A percentile compares a stretch with the other conserved stretches of the same genome.
Evolutionary conservation across 768 basidiomycete species (phyloP).

Genomic region (Trametes cubensis): DNA sequence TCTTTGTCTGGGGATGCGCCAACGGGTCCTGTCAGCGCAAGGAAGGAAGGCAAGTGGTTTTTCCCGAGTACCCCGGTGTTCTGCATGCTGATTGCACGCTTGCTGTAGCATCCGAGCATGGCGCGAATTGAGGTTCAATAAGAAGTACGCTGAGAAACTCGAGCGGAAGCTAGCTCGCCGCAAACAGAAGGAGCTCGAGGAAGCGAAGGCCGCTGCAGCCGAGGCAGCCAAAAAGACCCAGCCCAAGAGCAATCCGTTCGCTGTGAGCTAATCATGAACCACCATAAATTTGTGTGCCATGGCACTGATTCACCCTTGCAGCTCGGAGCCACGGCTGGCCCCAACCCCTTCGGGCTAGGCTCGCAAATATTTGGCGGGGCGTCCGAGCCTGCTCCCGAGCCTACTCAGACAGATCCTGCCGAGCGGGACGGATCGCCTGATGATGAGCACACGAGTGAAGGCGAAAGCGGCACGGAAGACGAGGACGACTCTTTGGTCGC

Average conservation of each 20-base stretch:
- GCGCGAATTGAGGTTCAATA: constrained; percentile 74
- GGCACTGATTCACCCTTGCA: constrained; percentile 9
- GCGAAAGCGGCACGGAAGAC: constrained; percentile 31
- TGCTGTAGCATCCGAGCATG: constrained; percentile 75
- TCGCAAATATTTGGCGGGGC: constrained; percentile 62
- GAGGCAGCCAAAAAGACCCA: constrained; percentile 36
- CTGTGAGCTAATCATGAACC: constrained; percentile 42
- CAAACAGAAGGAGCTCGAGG: constrained; percentile 40
- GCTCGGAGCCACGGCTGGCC: constrained; percentile 31
- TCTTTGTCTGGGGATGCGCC: constrained; percentile 87
- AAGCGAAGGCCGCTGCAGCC: constrained; percentile 38
- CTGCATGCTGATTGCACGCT: constrained; percentile 3
- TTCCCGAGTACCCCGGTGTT: neutral
- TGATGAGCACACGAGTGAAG: constrained; percentile 33
- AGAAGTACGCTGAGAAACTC: constrained; percentile 73
- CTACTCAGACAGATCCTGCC: constrained; percentile 18
- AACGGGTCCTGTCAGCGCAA: constrained; percentile 71
- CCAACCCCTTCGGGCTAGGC: constrained; percentile 57
- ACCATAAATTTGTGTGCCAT: neutral
- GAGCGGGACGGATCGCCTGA: constrained; percentile 32
- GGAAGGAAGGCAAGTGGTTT: constrained; percentile 61
- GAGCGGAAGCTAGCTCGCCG: constrained; percentile 53
- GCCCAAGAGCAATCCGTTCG: constrained; percentile 66
- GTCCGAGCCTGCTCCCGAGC: neutral
- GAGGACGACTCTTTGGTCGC: constrained; percentile 48